Base-by-base conservation (phyloP, 1,139 yeast genomes). In the Saccharomycopsis hybrid region DNA sequence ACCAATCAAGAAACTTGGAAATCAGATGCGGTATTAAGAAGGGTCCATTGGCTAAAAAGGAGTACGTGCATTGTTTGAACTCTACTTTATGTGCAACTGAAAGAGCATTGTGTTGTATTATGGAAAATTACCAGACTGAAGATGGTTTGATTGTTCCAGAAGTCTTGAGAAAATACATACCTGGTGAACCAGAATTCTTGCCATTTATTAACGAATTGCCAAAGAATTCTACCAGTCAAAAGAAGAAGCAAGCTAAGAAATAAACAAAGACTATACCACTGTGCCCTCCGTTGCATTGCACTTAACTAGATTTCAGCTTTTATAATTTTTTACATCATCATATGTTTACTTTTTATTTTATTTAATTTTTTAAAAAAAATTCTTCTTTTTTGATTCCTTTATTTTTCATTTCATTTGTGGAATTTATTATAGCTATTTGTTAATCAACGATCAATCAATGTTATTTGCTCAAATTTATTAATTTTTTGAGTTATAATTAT, bases 11-110 rank as follows among this genome's bases (percentile, higher is more conserved):
- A 76, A 90, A 90, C 77, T 77, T 94, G 66, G 98, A 92, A 74
- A 92, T 92, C 65, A 85, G 98, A 78, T 92, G 97, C 71, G 99
- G 99, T 68, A 86, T 90, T 64, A 92, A 92, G 76, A 89, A 92
- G 73, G 82, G 84, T 76, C 88, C 88, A 69, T 97, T 90, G 72
- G 82, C 83, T 60, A 97, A 90, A 66, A 92, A 92, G 89, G 90
- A 86, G 70, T 92, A 92, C 68, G 99, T 94, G 54, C 99, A 92
- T 71, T 92, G 98, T 73, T 78, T 92, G 74, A 92, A 92, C 80
- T 88, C 97, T 48, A 92, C 99, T 43, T 76, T 94, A 65, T 85
- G 96, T 67, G 99, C 99, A 50, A 92, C 98, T 55, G 95, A 92
- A 77, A 87, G 98, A 73, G 96, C 98, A 13, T 75, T 92, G 65